Percentiles rank a stretch among this genome's conserved stretches.
Evolutionary conservation across 2,329 filamentous ascomycete species (phyloP).

Genomic region (Diaporthe eres): DNA sequence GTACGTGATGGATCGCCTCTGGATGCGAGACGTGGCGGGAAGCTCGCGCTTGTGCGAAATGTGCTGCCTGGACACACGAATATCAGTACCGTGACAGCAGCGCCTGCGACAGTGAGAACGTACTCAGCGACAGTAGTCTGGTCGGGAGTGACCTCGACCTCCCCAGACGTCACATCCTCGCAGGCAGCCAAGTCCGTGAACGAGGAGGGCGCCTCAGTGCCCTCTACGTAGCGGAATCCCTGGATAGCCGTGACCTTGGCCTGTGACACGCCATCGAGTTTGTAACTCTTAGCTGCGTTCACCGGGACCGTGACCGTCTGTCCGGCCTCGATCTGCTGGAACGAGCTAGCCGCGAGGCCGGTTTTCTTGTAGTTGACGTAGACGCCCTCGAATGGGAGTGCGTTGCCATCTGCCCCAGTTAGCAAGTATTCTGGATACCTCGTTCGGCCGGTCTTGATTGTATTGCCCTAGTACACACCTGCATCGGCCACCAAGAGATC

Average conservation of each 20-base stretch:
- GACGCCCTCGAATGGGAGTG: conserved; percentile 39
- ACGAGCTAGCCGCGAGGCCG: conserved; percentile 32
- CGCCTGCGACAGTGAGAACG: not conserved
- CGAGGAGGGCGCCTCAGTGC: conserved; percentile 30
- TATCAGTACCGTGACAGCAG: not conserved
- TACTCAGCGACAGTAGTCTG: conserved; percentile 38
- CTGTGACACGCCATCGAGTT: conserved; percentile 33
- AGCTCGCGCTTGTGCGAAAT: conserved; percentile 36
- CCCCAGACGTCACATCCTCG: conserved; percentile 37
- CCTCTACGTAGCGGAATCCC: conserved; percentile 39
- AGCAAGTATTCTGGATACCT: not conserved
- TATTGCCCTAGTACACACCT: not conserved
- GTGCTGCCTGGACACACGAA: conserved; percentile 15
- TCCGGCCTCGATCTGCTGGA: conserved; percentile 41
- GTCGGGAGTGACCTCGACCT: conserved; percentile 37
- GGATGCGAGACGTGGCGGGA: conserved; percentile 34
- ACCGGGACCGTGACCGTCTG: conserved; percentile 40
- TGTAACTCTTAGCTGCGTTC: conserved; percentile 40
- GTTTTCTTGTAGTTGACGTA: conserved; percentile 42
- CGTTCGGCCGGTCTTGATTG: too few relatives aligned
- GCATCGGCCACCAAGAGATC: conserved; percentile 40
- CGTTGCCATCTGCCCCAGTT: conserved; percentile 36
- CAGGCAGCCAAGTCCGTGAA: conserved; percentile 27
- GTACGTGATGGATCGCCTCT: conserved; percentile 37
- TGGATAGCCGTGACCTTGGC: conserved; percentile 40